Conservation (phyloP, 106 monocot species). For the Dendrobium nobile region DNA sequence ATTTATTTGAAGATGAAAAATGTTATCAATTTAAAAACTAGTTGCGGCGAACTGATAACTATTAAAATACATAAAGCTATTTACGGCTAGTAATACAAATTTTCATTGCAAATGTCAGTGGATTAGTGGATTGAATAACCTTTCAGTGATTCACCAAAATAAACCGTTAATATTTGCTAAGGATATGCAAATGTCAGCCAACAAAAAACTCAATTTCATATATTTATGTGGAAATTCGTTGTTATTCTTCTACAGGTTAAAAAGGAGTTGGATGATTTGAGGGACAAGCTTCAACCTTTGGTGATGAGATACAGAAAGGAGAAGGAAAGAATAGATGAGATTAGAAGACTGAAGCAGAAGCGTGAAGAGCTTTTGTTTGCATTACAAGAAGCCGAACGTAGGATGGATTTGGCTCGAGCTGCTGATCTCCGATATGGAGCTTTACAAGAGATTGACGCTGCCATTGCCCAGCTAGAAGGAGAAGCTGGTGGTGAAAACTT, state of each 20-base stretch:
- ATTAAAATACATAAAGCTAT: too few species aligned
- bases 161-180: too few species aligned
- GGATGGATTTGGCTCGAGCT: slow-evolving; percentile 59
- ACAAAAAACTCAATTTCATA: too few species aligned
- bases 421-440: slow-evolving; percentile 79
- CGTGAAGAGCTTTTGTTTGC: slow-evolving; percentile 46
- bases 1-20: too few species aligned
- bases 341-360: slow-evolving; percentile 46
- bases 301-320: slow-evolving; percentile 83
- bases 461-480: slow-evolving; percentile 68
- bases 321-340: slow-evolving; percentile 88
- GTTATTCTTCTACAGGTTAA: slow-evolving; percentile 29
- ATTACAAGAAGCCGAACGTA: slow-evolving; percentile 55
- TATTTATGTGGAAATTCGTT: too few species aligned
- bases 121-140: too few species aligned
- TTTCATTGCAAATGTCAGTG: too few species aligned
- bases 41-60: too few species aligned
- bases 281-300: slow-evolving; percentile 80
- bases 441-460: slow-evolving; percentile 72
- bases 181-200: too few species aligned
- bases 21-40: too few species aligned
- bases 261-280: slow-evolving; percentile 64
- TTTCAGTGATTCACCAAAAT: too few species aligned
- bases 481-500: slow-evolving; percentile 57
- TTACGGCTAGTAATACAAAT: too few species aligned